phyloP scores from a whole-genome alignment of 1,284 basidiomycete genomes.

The Pholiota adiposa region DNA sequence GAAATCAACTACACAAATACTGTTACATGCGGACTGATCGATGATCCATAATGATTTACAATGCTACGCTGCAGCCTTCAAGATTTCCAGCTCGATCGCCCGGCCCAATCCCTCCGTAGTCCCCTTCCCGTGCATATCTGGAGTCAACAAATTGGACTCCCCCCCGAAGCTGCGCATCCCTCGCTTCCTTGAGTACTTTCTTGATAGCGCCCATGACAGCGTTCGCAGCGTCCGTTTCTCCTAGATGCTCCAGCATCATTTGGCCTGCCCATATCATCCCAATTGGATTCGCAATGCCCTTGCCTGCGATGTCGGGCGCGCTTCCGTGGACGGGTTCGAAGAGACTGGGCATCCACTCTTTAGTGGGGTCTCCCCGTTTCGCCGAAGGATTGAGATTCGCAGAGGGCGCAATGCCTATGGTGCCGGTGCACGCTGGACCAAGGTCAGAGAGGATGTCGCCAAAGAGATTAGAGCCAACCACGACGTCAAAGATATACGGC shows the following conservation, averaged over 20 bases:
- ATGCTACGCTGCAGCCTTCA: slow-evolving; percentile 5
- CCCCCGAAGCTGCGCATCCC: slow-evolving; percentile 28
- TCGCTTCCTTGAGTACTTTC: slow-evolving; percentile 36
- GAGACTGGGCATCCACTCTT: slow-evolving; percentile 45
- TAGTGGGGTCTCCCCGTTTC: slow-evolving; percentile 25
- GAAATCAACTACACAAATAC: too few relatives aligned
- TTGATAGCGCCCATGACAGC: slow-evolving; percentile 57
- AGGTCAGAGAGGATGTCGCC: slow-evolving; percentile 61
- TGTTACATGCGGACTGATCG: too few relatives aligned
- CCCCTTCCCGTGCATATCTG: slow-evolving; percentile 39
- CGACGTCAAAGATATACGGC: slow-evolving; percentile 56
- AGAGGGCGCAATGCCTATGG: slow-evolving; percentile 62
- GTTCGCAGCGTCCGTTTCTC: slow-evolving; percentile 51
- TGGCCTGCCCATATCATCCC: slow-evolving; percentile 66
- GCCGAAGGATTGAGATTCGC: slow-evolving; percentile 57
- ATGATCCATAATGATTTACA: too few relatives aligned
- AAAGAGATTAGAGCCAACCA: slow-evolving; percentile 58
- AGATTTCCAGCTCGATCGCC: slow-evolving; percentile 33
- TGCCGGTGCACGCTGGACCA: slow-evolving; percentile 57
- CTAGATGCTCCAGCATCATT: slow-evolving; percentile 59
- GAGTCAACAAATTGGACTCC: slow-evolving; percentile 32
- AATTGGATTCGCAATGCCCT: slow-evolving; percentile 78
- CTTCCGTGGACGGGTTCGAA: slow-evolving; percentile 64
- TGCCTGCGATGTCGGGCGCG: slow-evolving; percentile 77
- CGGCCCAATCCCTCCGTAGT: slow-evolving; percentile 36